Conservation (phyloP, 306 rosid genomes). For the Leucaena leucocephala region DNA sequence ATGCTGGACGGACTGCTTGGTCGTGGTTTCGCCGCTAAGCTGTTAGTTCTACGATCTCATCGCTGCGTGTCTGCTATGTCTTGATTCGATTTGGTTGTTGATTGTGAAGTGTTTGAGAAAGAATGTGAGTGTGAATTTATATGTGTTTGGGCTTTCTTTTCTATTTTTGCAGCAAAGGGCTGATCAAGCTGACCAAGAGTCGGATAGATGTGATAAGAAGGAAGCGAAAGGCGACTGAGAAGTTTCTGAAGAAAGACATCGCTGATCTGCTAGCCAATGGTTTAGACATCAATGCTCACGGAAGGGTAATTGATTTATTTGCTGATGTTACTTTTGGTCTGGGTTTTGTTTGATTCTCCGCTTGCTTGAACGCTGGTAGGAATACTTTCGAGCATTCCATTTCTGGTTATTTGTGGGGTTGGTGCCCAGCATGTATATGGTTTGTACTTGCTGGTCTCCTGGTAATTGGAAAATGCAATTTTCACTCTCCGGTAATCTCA, state of each 20-base stretch:
- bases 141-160: background rate
- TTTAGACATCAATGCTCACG: slow-evolving; percentile 77
- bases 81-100: background rate
- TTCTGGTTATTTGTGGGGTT: background rate
- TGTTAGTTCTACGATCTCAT: slow-evolving; percentile 52
- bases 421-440: background rate
- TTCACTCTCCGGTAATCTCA: slow-evolving; percentile 3
- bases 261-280: slow-evolving; percentile 85
- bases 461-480: slow-evolving; percentile 3
- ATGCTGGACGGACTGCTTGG: slow-evolving; percentile 91
- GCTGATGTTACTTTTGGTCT: background rate
- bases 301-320: slow-evolving; percentile 60
- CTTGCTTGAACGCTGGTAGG: slow-evolving; percentile 16
- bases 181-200: slow-evolving; percentile 75
- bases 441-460: slow-evolving; percentile 22
- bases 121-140: slow-evolving; percentile 29
- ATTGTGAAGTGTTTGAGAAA: background rate
- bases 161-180: slow-evolving; percentile 61
- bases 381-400: slow-evolving; percentile 21
- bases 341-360: background rate
- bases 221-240: slow-evolving; percentile 92
- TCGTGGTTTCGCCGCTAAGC: slow-evolving; percentile 81
- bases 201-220: slow-evolving; percentile 95
- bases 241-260: slow-evolving; percentile 81
- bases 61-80: background rate